Evolutionary conservation across 208 protist species (phyloP).

Genomic region (Wallacemonas sp.): DNA sequence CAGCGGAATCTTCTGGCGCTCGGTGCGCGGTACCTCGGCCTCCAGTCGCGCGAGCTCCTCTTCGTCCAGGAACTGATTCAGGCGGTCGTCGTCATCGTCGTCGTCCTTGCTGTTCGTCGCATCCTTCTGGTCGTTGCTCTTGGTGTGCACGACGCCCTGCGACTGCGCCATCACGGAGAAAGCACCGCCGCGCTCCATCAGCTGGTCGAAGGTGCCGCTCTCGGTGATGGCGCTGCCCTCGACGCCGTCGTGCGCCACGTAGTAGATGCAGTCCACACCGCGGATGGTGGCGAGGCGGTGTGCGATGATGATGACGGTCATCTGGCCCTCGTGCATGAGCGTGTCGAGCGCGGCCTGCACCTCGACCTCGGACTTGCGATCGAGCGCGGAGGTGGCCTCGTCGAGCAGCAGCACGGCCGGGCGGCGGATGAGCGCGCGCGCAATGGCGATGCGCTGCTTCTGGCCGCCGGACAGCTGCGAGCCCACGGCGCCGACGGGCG

Average conservation of each 20-base stretch:
- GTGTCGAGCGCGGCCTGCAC: slow-evolving; percentile 75
- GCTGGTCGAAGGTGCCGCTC: slow-evolving; percentile 58
- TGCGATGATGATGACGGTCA: slow-evolving; percentile 87
- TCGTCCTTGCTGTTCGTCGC: not conserved
- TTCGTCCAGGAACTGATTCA: slow-evolving; percentile 31
- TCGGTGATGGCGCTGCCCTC: slow-evolving; percentile 55
- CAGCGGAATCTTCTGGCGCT: slow-evolving; percentile 57
- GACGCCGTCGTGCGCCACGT: slow-evolving; percentile 57
- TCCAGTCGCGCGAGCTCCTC: slow-evolving; percentile 48
- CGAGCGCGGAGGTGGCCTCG: slow-evolving; percentile 91
- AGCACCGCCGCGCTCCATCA: slow-evolving; percentile 40
- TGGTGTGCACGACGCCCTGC: slow-evolving; percentile 18
- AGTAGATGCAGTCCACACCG: slow-evolving; percentile 86
- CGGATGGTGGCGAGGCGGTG: slow-evolving; percentile 88
- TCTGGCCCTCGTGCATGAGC: slow-evolving; percentile 59
- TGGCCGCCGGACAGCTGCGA: slow-evolving; percentile 89
- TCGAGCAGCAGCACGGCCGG: slow-evolving; percentile 87
- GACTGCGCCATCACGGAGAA: slow-evolving; percentile 69
- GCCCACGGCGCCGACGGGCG: slow-evolving; percentile 77
- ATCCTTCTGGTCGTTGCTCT: not conserved
- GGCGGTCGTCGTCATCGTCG: slow-evolving; percentile 9
- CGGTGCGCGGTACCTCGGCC: slow-evolving; percentile 46
- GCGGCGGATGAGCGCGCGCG: slow-evolving; percentile 72
- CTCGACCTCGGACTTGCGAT: slow-evolving; percentile 86
- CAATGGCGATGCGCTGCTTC: slow-evolving; percentile 92